Conservation (phyloP, 495 filamentous ascomycete genomes). For the Xylaria acuta region DNA sequence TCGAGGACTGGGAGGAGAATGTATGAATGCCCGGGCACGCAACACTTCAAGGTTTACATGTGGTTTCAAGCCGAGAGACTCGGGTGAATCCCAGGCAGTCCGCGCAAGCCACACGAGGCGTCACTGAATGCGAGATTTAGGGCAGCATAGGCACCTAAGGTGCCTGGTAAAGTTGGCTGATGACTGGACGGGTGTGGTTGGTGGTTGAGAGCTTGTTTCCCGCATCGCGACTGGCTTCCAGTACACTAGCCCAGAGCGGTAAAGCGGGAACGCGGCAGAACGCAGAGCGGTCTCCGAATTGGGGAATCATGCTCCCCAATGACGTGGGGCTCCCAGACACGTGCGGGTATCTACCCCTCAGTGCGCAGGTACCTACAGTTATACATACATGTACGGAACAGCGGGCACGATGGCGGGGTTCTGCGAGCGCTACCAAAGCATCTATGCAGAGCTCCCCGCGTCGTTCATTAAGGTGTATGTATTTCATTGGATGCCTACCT, state of each 20-base stretch:
- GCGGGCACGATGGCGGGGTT: constrained; percentile 11
- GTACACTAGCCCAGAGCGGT: not conserved
- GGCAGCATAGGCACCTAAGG: too few relatives aligned
- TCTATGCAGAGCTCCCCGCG: constrained; percentile 16
- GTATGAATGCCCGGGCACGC: too few relatives aligned
- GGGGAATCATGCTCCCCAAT: constrained; percentile 5
- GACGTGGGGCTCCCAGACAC: constrained; percentile 10
- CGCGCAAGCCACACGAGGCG: constrained; percentile 10
- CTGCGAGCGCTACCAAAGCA: not conserved
- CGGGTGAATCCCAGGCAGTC: not conserved
- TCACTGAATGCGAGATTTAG: not conserved
- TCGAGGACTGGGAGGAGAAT: not conserved
- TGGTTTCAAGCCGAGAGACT: not conserved
- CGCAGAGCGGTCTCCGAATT: constrained; percentile 2
- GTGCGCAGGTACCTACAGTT: not conserved
- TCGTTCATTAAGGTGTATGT: not conserved
- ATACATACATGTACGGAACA: not conserved
- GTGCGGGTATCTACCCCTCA: constrained; percentile 13
- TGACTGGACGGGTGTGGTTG: not conserved
- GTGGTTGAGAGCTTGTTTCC: constrained; percentile 3
- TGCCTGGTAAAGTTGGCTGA: not conserved
- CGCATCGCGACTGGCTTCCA: not conserved
- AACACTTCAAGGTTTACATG: too few relatives aligned
- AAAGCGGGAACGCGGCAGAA: constrained; percentile 4
- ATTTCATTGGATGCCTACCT: too few relatives aligned